Conservation (phyloP, 495 filamentous ascomycete species). For the Penicillium tannophilum region DNA sequence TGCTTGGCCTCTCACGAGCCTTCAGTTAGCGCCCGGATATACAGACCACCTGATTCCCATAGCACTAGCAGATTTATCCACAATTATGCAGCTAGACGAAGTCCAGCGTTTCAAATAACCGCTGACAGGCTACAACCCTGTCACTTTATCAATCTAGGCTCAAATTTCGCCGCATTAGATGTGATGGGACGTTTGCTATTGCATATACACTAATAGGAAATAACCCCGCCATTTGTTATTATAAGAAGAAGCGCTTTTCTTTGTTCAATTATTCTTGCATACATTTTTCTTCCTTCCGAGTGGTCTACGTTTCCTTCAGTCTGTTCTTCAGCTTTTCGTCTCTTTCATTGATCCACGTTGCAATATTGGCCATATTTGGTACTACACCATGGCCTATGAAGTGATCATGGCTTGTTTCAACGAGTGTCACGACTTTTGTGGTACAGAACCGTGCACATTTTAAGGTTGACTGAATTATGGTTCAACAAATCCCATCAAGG, state of each 20-base stretch:
- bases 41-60: not conserved
- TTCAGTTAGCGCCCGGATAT: conserved; percentile 10
- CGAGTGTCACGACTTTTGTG: not conserved
- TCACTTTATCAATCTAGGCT: not conserved
- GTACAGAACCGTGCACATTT: not conserved
- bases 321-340: not conserved
- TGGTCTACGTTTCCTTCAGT: not conserved
- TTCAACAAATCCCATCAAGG: not conserved
- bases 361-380: not conserved
- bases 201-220: not conserved
- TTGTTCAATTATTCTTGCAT: not conserved
- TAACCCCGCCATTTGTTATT: not conserved
- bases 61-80: not conserved
- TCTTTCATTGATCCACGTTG: not conserved
- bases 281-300: not conserved
- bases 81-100: conserved; percentile 9
- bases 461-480: not conserved
- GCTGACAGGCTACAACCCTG: conserved; percentile 1
- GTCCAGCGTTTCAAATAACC: conserved; percentile 13
- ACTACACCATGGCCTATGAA: not conserved
- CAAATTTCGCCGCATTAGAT: not conserved
- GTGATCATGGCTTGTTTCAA: not conserved
- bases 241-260: not conserved
- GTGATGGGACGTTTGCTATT: not conserved
- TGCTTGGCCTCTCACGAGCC: conserved; percentile 6